These are phyloP conservation scores for Aspergillus tubingensis DNA, from an alignment of 2,329 filamentous ascomycete species.

Conservation along the genomic window DNA sequence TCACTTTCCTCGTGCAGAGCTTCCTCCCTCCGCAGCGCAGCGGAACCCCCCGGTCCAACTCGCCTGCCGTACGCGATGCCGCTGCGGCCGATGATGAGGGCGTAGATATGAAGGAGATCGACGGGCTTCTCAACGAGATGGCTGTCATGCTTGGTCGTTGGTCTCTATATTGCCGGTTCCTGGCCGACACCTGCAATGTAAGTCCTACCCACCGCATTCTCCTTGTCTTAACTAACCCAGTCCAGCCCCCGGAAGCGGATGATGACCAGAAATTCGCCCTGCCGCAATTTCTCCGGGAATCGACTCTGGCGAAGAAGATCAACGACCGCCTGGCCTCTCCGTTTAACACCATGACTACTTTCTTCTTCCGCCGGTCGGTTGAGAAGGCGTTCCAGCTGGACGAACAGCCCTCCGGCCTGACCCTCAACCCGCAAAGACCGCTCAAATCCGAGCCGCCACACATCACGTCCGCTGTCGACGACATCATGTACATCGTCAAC, in stretches of 20 bases:
- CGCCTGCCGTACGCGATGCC: constrained; percentile 66
- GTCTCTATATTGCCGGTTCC: constrained; percentile 87
- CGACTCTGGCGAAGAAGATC: constrained; percentile 78
- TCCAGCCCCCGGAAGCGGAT: constrained; percentile 42
- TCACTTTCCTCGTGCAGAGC: constrained; percentile 94
- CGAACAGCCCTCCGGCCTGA: constrained; percentile 78
- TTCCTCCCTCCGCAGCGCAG: constrained; percentile 74
- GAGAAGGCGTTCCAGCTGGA: constrained; percentile 98
- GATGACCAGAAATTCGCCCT: constrained; percentile 62
- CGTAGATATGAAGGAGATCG: constrained; percentile 95
- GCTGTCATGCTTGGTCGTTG: constrained; percentile 90
- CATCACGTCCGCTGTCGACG: constrained; percentile 93
- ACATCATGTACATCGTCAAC: constrained; percentile 99
- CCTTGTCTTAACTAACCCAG: constrained; percentile 9
- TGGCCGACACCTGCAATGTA: constrained; percentile 83
- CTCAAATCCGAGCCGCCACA: constrained; percentile 79
- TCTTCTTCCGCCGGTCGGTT: constrained; percentile 94
- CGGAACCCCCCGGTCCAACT: constrained; percentile 70
- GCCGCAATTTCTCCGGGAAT: constrained; percentile 75
- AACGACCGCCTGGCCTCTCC: constrained; percentile 71
- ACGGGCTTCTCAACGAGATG: constrained; percentile 82
- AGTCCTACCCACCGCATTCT: constrained; percentile 29
- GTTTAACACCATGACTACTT: constrained; percentile 90
- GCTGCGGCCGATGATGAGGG: constrained; percentile 81
- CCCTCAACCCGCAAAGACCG: constrained; percentile 70